Evolutionary conservation across 306 rosid genomes (phyloP), one percentile per base, ranked within the genome.

Genomic region (Macrotyloma uniflorum): DNA sequence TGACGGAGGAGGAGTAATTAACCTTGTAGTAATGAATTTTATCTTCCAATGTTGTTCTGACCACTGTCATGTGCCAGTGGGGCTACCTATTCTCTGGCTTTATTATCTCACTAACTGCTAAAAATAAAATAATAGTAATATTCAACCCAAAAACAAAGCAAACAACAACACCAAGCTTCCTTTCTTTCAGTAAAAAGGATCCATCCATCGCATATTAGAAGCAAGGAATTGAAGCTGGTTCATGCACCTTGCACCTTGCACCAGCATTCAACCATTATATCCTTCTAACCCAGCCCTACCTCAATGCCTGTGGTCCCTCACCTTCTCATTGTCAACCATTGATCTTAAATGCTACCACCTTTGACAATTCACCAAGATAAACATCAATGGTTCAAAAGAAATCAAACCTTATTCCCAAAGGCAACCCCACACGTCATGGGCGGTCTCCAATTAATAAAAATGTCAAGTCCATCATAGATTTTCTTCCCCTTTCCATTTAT

Each of bases 11-110:
- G 59, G 33, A 30, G 28, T 65, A 26, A 75, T 40, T 2, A 24
- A 67, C 58, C 51, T 5, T 18, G 18, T 62, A 30, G 53, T 64
- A 38, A 66, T 72, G 63, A 46, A 54, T 14, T 53, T 22, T 77
- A 38, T 35, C 51, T 80, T 26, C 70, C 79, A 59, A 35, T 30
- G 14, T 32, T 58, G 15, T 36, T 86, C 98, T 88, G 98, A 88
- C 96, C 87, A 20, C 82, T 87, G 72, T 86, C 97, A 93, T 88
- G 96, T 93, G 97, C 83, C 2, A 19, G 82, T 90, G 91, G 97
- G 87, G 85, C 82, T 89, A 82, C 38, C 13, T 28, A 32, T 5
- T n/a, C 38, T 30, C 15, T 49, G 67, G 62, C 79, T 22, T 81
- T 77, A 86, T 81, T 81, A 86, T 81, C 79, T 74, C 51, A 62